These are phyloP conservation scores for Irpex sp. DNA, from an alignment of 1,284 basidiomycete genomes.

Conservation along the genomic window DNA sequence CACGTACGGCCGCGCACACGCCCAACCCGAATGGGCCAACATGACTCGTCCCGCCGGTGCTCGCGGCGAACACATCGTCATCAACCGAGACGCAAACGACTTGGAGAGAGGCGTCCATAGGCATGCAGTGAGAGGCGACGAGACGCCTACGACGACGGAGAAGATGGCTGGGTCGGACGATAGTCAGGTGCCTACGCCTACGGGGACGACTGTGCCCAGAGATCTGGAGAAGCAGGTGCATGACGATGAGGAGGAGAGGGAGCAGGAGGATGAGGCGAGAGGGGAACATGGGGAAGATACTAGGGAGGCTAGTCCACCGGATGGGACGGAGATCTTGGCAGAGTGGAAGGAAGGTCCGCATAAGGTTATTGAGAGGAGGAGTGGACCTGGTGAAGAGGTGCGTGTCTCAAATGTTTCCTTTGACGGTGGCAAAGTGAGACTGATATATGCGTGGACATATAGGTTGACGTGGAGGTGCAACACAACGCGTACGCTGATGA, in stretches of 20 bases:
- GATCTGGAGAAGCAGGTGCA: conserved; percentile 12
- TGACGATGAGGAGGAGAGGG: conserved; percentile 14
- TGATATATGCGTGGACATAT: neutral
- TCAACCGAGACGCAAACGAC: conserved; percentile 67
- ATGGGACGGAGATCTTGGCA: conserved; percentile 39
- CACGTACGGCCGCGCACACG: conserved; percentile 42
- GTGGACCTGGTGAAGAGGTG: conserved; percentile 63
- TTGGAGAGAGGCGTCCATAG: conserved; percentile 45
- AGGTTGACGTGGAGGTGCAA: conserved; percentile 66
- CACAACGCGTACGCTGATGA: conserved; percentile 37
- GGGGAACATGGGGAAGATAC: conserved; percentile 19
- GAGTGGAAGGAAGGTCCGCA: conserved; percentile 74
- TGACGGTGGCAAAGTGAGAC: too few relatives aligned
- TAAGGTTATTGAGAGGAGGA: conserved; percentile 59
- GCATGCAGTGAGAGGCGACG: conserved; percentile 17
- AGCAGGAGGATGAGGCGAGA: conserved; percentile 15
- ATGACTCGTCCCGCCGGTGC: conserved; percentile 65
- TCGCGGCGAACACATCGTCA: conserved; percentile 68
- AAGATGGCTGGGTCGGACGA: conserved; percentile 14
- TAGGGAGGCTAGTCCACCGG: conserved; percentile 37
- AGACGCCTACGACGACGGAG: conserved; percentile 13
- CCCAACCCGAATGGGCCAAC: conserved; percentile 67
- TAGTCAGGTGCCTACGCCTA: conserved; percentile 14
- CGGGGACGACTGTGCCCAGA: conserved; percentile 5
- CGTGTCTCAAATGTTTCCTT: conserved; percentile 21